Evolutionary conservation across 257 asterid genomes (phyloP).

Genomic region (Marsdenia floribunda): DNA sequence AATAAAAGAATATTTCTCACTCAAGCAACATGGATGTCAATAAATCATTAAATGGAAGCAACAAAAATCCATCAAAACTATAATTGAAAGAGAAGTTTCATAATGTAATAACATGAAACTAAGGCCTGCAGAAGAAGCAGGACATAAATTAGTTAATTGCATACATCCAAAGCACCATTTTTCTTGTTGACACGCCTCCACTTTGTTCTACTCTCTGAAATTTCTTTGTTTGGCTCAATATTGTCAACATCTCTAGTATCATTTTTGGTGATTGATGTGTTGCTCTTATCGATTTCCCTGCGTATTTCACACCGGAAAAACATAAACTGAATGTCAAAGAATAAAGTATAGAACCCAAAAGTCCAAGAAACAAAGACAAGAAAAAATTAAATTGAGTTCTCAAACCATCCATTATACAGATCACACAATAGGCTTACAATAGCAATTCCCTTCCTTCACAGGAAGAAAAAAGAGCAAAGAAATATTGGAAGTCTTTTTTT

Average conservation of each 20-base stretch:
- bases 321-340: not conserved
- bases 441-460: not conserved
- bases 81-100: slow-evolving; percentile 6
- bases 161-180: slow-evolving; percentile 46
- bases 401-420: not conserved
- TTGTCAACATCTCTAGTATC: too few relatives aligned
- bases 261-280: too few relatives aligned
- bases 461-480: not conserved
- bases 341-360: not conserved
- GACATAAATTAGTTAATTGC: slow-evolving; percentile 10
- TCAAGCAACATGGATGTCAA: not conserved
- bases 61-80: not conserved
- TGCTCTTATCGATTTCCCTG: slow-evolving; percentile 16
- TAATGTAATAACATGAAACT: not conserved
- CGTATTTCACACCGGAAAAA: not conserved
- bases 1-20: not conserved
- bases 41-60: not conserved
- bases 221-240: slow-evolving; percentile 22
- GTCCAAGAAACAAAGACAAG: not conserved
- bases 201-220: slow-evolving; percentile 34
- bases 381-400: not conserved
- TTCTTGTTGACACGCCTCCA: slow-evolving; percentile 26
- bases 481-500: not conserved
- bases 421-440: not conserved
- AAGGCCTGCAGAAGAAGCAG: not conserved